These are phyloP conservation scores for Blastomyces emzantsi DNA, from an alignment of 2,329 filamentous ascomycete genomes.

Conservation along the genomic window DNA sequence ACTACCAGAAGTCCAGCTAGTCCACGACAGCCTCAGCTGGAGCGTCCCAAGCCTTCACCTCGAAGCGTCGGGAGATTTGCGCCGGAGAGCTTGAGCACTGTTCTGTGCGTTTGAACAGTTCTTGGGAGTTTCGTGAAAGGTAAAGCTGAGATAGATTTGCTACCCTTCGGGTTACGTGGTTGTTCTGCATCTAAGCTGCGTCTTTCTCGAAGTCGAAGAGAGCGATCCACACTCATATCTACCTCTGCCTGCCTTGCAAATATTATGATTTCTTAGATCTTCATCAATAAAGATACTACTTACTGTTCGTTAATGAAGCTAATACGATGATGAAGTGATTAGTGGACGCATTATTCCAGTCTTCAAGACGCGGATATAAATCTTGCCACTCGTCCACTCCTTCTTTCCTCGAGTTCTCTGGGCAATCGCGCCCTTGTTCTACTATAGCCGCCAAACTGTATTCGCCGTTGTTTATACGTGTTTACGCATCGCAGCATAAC, in stretches of 20 bases:
- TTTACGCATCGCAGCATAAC: constrained; percentile 43
- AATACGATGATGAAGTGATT: constrained; percentile 25
- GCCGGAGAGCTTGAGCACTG: constrained; percentile 12
- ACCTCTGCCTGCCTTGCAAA: constrained; percentile 10
- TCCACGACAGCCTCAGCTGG: constrained; percentile 27
- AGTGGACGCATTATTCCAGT: constrained; percentile 25
- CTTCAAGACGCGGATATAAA: constrained; percentile 9
- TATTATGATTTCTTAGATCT: constrained; percentile 5
- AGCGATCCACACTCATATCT: constrained; percentile 14
- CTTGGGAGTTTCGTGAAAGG: constrained; percentile 24
- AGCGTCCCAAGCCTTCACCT: constrained; percentile 9
- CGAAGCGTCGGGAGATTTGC: constrained; percentile 23
- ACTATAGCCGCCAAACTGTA: constrained; percentile 52
- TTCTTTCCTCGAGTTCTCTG: constrained; percentile 6
- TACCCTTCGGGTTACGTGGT: constrained; percentile 18
- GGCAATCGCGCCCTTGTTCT: constrained; percentile 6
- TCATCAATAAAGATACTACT: constrained; percentile 12
- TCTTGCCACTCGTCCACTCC: constrained; percentile 20
- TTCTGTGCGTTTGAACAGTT: constrained; percentile 3
- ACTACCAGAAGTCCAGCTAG: constrained; percentile 34
- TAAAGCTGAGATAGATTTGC: constrained; percentile 28
- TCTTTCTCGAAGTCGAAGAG: constrained; percentile 12
- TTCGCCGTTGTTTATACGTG: constrained; percentile 60
- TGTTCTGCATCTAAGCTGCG: constrained; percentile 9
- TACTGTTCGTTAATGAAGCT: constrained; percentile 21